A percentile compares a stretch with the other conserved stretches of the same genome.
Evolutionary conservation across 1,284 basidiomycete species (phyloP).

Genomic region (Sphaerobolus stellatus): DNA sequence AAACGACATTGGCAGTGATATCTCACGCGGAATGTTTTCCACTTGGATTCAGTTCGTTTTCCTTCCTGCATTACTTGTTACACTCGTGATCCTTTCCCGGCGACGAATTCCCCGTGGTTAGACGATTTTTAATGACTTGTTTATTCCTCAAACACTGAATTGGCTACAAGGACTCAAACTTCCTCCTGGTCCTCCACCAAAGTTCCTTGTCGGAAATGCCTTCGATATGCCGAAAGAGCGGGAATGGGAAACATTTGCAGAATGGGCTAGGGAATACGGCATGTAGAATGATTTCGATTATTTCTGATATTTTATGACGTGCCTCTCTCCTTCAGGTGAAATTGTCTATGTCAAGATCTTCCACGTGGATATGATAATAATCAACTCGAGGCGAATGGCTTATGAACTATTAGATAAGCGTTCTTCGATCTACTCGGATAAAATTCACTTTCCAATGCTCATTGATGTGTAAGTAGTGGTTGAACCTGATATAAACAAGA

Average conservation of each 20-base stretch:
- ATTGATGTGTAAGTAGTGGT: not conserved
- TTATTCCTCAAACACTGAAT: no score
- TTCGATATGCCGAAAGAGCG: conserved; percentile 19
- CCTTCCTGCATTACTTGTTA: no score
- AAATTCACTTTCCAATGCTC: not conserved
- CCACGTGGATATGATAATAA: conserved; percentile 5
- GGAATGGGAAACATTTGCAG: conserved; percentile 16
- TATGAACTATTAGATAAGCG: not conserved
- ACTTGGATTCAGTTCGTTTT: no score
- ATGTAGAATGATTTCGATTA: no score
- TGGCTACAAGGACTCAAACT: no score
- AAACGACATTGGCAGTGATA: no score
- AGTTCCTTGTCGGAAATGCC: conserved; percentile 23
- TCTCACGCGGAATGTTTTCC: no score
- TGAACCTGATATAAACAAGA: not conserved
- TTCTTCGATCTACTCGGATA: not conserved
- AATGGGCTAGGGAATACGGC: conserved; percentile 22
- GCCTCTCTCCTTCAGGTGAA: conserved; percentile 6
- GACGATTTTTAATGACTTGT: no score
- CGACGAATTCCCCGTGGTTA: no score
- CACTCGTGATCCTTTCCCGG: no score
- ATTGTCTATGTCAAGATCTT: conserved; percentile 10
- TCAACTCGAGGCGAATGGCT: not conserved
- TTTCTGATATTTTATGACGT: no score
- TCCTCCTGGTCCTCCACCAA: not conserved